phyloP scores from a whole-genome alignment of 2,329 filamentous ascomycete genomes.

The Stachybotrys chartarum region DNA sequence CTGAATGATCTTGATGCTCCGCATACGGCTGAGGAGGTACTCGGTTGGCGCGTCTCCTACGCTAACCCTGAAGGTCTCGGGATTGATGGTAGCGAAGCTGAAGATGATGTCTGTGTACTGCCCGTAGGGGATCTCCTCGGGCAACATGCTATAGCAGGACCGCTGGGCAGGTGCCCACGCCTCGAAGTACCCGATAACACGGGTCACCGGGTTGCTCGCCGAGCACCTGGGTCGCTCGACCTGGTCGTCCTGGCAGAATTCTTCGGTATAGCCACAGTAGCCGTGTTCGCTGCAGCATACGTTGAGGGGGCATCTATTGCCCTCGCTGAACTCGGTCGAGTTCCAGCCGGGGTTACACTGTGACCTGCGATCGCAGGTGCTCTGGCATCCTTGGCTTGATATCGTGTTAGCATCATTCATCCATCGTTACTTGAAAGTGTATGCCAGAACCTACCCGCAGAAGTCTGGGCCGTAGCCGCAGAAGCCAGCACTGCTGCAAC shows the following conservation, averaged over 20 bases:
- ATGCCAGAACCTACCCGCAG: neutral
- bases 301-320: conserved; percentile 8
- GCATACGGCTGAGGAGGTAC: neutral
- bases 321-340: neutral
- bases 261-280: conserved; percentile 14
- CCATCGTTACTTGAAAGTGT: too few relatives aligned
- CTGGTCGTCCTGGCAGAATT: conserved; percentile 6
- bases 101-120: conserved; percentile 21
- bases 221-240: conserved; percentile 5
- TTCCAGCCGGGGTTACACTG: conserved; percentile 17
- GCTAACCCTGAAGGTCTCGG: conserved; percentile 10
- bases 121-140: conserved; percentile 13
- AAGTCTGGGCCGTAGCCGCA: conserved; percentile 5
- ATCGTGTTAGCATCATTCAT: neutral
- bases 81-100: conserved; percentile 25
- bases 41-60: conserved; percentile 1
- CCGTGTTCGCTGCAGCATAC: conserved; percentile 14
- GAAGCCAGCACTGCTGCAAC: conserved; percentile 3
- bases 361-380: conserved; percentile 6
- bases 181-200: conserved; percentile 21
- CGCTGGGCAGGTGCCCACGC: conserved; percentile 10
- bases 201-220: conserved; percentile 1
- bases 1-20: conserved; percentile 10
- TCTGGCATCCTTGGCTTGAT: conserved; percentile 1
- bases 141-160: conserved; percentile 10